Conservation (phyloP, 75 land plant species). For the Selaginella moellendorffii region DNA sequence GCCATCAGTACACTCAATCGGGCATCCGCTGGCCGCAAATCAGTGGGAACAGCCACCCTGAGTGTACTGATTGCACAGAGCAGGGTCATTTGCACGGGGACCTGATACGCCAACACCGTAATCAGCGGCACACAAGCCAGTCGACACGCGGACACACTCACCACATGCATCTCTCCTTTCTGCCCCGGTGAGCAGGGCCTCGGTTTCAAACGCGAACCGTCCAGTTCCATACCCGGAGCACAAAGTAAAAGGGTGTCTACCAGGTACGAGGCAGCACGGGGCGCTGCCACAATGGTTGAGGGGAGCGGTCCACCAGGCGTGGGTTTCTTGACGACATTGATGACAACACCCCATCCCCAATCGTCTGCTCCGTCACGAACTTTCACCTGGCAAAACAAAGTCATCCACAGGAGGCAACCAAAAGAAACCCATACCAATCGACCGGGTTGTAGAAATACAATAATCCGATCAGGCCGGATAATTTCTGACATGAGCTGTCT, state of each 20-base stretch:
- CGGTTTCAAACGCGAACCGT: slow-evolving; percentile 61
- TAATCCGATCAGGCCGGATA: slow-evolving; percentile 58
- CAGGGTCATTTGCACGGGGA: slow-evolving; percentile 74
- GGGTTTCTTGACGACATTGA: slow-evolving; percentile 77
- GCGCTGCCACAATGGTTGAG: slow-evolving; percentile 27
- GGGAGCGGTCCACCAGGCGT: slow-evolving; percentile 29
- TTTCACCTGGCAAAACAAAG: slow-evolving; percentile 42
- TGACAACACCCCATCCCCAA: slow-evolving; percentile 99
- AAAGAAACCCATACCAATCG: slow-evolving; percentile 38
- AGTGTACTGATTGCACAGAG: slow-evolving; percentile 57
- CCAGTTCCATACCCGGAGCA: slow-evolving; percentile 42
- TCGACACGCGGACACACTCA: slow-evolving; percentile 28
- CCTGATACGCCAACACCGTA: too few species aligned
- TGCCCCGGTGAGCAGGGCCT: slow-evolving; percentile 67
- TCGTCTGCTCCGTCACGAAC: slow-evolving; percentile 83
- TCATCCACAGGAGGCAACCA: neutral
- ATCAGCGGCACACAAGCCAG: too few species aligned
- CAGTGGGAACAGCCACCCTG: slow-evolving; percentile 53
- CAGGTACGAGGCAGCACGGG: slow-evolving; percentile 46
- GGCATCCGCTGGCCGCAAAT: slow-evolving; percentile 73
- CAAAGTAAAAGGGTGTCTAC: slow-evolving; percentile 86
- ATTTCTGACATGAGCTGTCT: slow-evolving; percentile 82
- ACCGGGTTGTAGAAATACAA: slow-evolving; percentile 33
- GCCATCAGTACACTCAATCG: slow-evolving; percentile 70
- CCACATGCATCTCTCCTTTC: slow-evolving; percentile 99